Conservation (phyloP, 768 basidiomycete species). For the Leccinum ochraceum region DNA sequence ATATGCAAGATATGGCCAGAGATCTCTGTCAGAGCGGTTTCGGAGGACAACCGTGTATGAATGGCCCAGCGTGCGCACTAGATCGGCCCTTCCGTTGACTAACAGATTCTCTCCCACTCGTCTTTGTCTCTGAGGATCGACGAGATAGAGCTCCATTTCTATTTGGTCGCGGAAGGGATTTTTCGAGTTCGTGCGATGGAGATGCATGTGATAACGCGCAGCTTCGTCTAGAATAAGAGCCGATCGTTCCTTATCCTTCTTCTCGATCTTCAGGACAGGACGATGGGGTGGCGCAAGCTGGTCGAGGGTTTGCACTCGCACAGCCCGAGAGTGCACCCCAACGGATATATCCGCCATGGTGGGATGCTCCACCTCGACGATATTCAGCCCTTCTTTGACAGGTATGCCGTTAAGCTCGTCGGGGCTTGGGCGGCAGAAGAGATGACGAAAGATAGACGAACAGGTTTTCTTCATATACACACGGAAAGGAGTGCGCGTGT, state of each 20-base stretch:
- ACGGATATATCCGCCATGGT: conserved; percentile 54
- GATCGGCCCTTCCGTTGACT: conserved; percentile 46
- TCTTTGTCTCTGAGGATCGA: conserved; percentile 47
- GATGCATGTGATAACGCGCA: conserved; percentile 59
- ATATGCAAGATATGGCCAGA: conserved; percentile 65
- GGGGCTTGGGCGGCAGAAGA: conserved; percentile 39
- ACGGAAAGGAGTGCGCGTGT: conserved; percentile 54
- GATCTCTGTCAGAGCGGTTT: conserved; percentile 50
- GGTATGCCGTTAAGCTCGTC: conserved; percentile 32
- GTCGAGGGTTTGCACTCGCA: conserved; percentile 49
- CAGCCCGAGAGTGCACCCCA: conserved; percentile 38
- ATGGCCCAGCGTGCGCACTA: conserved; percentile 42
- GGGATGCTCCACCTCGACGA: conserved; percentile 46
- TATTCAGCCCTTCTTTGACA: conserved; percentile 42
- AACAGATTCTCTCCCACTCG: conserved; percentile 49
- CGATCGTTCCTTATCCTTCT: conserved; percentile 34
- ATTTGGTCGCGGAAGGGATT: conserved; percentile 49
- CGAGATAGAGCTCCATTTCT: conserved; percentile 51
- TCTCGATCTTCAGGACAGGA: conserved; percentile 40
- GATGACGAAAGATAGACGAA: conserved; percentile 47
- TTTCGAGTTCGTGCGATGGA: conserved; percentile 50
- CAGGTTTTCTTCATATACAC: conserved; percentile 52
- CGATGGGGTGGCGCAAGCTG: conserved; percentile 39
- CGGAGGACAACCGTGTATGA: conserved; percentile 51
- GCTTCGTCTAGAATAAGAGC: conserved; percentile 53